Conservation (phyloP, 139 green algal species). For the Coelastrella sp. region DNA sequence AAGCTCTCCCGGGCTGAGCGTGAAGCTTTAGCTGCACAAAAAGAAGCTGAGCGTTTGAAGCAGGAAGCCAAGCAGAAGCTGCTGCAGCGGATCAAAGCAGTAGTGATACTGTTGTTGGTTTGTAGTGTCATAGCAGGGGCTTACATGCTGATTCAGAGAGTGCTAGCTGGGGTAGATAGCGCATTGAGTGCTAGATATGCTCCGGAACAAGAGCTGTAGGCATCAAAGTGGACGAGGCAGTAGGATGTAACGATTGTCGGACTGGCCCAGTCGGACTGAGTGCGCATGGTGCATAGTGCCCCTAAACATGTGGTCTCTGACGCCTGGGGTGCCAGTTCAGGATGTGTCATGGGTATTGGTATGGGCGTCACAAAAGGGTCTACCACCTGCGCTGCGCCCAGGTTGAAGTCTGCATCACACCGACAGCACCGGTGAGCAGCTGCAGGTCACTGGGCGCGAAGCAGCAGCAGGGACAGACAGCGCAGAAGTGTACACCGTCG, state of each 20-base stretch:
- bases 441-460: no score
- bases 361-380: no score
- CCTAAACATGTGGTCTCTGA: no score
- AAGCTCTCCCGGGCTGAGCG: slow-evolving; percentile 53
- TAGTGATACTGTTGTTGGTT: slow-evolving; percentile 29
- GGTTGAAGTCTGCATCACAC: no score
- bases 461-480: no score
- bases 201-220: neutral
- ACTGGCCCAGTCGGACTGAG: no score
- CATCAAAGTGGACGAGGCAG: neutral
- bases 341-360: no score
- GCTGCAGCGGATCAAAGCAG: slow-evolving; percentile 6
- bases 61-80: slow-evolving; percentile 39
- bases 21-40: slow-evolving; percentile 48
- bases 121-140: neutral
- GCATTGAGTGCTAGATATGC: neutral
- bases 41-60: slow-evolving; percentile 37
- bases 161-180: neutral
- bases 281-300: no score
- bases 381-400: no score
- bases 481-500: no score
- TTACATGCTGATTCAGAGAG: neutral
- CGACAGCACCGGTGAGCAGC: no score
- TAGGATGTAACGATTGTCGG: neutral
- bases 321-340: no score